Evolutionary conservation across 768 basidiomycete species (phyloP).

Genomic region (Collybia nuda): DNA sequence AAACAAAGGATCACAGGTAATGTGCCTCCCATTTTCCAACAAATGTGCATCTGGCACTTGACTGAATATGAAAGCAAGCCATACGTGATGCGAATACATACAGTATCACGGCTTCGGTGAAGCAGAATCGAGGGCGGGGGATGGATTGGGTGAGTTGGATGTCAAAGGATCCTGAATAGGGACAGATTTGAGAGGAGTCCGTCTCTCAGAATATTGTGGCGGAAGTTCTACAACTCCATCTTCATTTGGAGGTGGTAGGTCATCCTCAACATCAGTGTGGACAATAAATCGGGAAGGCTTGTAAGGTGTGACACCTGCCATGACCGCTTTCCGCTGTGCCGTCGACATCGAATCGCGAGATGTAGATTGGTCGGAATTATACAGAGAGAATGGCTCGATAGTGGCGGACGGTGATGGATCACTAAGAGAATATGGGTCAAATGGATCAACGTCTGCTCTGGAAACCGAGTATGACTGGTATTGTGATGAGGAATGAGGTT

Average conservation of each 20-base stretch:
- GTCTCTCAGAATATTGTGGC: slow-evolving; percentile 65
- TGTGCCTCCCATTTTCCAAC: no score
- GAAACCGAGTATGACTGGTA: slow-evolving; percentile 18
- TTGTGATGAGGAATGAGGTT: slow-evolving; percentile 6
- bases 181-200: slow-evolving; percentile 18
- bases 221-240: slow-evolving; percentile 71
- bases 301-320: slow-evolving; percentile 45
- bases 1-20: background rate
- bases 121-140: background rate
- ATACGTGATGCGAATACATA: no score
- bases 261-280: slow-evolving; percentile 71
- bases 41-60: background rate
- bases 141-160: background rate
- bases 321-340: slow-evolving; percentile 52
- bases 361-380: slow-evolving; percentile 16
- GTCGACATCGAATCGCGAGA: slow-evolving; percentile 29
- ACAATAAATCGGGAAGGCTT: slow-evolving; percentile 57
- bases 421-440: slow-evolving; percentile 18
- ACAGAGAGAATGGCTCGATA: slow-evolving; percentile 18
- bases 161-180: background rate
- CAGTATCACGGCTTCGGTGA: no score
- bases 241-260: slow-evolving; percentile 35
- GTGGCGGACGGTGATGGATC: slow-evolving; percentile 15
- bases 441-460: slow-evolving; percentile 21
- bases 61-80: no score